Evolutionary conservation across 2,329 filamentous ascomycete genomes (phyloP).

Genomic region (Xylaria sp.): DNA sequence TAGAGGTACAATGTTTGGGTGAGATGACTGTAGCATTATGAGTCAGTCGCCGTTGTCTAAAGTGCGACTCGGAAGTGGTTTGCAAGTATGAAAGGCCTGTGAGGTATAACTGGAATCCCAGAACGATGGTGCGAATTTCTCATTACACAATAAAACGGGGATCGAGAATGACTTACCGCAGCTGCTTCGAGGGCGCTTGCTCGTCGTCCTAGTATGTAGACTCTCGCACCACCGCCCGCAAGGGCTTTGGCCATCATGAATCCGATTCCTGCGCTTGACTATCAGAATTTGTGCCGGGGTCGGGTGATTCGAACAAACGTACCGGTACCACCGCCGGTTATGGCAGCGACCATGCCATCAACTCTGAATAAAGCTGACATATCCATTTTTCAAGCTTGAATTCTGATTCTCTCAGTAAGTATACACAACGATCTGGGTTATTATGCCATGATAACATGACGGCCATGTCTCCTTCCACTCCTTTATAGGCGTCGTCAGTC

Average conservation of each 20-base stretch:
- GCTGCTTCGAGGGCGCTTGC: conserved; percentile 42
- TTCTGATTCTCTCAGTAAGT: not conserved
- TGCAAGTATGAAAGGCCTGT: not conserved
- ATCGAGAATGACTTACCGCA: conserved; percentile 3
- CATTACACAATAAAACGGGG: conserved; percentile 41
- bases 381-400: conserved; percentile 23
- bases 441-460: not conserved
- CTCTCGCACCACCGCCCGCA: conserved; percentile 57
- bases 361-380: conserved; percentile 33
- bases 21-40: not conserved
- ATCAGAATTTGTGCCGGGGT: not conserved
- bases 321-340: conserved; percentile 37
- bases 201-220: conserved; percentile 63
- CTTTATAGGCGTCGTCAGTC: conserved; percentile 7
- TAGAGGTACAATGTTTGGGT: conserved; percentile 46
- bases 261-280: conserved; percentile 25
- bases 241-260: conserved; percentile 43
- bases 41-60: not conserved
- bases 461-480: not conserved
- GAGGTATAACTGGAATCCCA: not conserved
- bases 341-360: conserved; percentile 37
- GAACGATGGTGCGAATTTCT: not conserved
- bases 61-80: not conserved
- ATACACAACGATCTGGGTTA: not conserved
- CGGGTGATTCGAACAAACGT: not conserved